phyloP scores from a whole-genome alignment of 768 basidiomycete genomes.

The Punctularia strigosozonata region DNA sequence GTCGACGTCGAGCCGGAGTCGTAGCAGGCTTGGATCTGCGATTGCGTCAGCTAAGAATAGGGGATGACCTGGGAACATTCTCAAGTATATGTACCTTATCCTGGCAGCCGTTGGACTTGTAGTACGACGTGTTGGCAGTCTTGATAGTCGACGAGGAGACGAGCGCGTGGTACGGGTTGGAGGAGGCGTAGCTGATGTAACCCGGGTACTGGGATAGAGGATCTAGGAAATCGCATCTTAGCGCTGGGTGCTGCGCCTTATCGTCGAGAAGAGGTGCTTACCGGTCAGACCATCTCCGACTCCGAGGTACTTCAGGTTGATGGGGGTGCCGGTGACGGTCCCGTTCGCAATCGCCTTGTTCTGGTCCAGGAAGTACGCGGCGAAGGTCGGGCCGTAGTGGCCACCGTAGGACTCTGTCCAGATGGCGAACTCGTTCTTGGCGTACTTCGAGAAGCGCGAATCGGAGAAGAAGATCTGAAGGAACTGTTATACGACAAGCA shows the following conservation, averaged over 20 bases:
- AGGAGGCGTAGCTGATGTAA: conserved; percentile 41
- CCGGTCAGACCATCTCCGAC: conserved; percentile 53
- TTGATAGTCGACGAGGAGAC: conserved; percentile 30
- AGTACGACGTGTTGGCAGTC: conserved; percentile 32
- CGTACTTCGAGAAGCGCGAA: conserved; percentile 37
- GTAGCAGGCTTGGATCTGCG: conserved; percentile 45
- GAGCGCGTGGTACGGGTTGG: conserved; percentile 45
- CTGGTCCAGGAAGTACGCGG: conserved; percentile 53
- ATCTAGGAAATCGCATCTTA: no score
- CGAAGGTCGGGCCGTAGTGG: conserved; percentile 55
- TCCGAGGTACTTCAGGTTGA: conserved; percentile 54
- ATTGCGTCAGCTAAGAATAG: background rate
- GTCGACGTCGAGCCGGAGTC: conserved; percentile 31
- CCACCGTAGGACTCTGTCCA: conserved; percentile 61
- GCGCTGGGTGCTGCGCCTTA: background rate
- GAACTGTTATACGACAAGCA: conserved; percentile 9
- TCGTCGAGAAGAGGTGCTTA: conserved; percentile 17
- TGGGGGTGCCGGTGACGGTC: conserved; percentile 26
- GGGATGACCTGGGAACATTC: background rate
- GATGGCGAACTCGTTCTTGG: conserved; percentile 40
- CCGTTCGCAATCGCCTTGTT: conserved; percentile 38
- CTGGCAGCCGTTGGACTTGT: conserved; percentile 32
- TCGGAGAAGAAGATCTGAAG: conserved; percentile 3
- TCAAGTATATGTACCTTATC: conserved; percentile 24
- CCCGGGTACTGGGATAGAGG: conserved; percentile 42